Base-by-base conservation (phyloP, 352 stramenopile species). In the Globisporangium mamillatum region DNA sequence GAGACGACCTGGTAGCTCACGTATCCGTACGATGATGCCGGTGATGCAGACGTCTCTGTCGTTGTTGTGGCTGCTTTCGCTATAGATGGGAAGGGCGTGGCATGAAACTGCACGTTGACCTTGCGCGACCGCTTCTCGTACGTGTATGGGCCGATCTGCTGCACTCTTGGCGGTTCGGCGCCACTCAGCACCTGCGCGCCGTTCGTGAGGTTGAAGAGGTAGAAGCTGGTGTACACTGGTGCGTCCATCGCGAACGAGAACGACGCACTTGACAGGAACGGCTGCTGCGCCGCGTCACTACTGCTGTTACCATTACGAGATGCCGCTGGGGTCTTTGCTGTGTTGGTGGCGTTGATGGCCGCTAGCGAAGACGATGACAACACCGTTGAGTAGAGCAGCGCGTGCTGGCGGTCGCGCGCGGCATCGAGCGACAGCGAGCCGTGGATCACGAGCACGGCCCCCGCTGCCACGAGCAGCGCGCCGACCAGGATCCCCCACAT, bases 181-280 rank as follows among this genome's bases (percentile, higher is more conserved):
- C 82, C 80, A 2, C 53, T 44, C 0, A 91, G 59, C 36, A 93
- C 66, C 10, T 68, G 66, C n/a, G 53, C 64, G 4, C 63, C 74
- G 57, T 93, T 92, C 2, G 82, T 89, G 72, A 93, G 68, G 53
- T 93, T 93, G 73, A 80, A 91, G 9, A 91, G 65, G 63, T 90
- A 92, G 34, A 91, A 86, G 62, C 82, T 89, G 32, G 75, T 70
- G 64, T 78, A 81, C 55, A 76, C 73, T 0, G 79, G 79, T 22
- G 76, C 82, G 63, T 88, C 77, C 69, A 91, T 87, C 1, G 75
- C 72, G 53, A 74, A 73, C 24, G 66, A 75, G 36, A 88, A 84
- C 32, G 61, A 66, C 22, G 70, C 66, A 56, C 61, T 82, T 63
- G n/a, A 55, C 4, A 66, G 69, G 73, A 71, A 82, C 6, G n/a